phyloP scores from a whole-genome alignment of 371 early-diverging fungal species.

The Capillidium rhysosporum region DNA sequence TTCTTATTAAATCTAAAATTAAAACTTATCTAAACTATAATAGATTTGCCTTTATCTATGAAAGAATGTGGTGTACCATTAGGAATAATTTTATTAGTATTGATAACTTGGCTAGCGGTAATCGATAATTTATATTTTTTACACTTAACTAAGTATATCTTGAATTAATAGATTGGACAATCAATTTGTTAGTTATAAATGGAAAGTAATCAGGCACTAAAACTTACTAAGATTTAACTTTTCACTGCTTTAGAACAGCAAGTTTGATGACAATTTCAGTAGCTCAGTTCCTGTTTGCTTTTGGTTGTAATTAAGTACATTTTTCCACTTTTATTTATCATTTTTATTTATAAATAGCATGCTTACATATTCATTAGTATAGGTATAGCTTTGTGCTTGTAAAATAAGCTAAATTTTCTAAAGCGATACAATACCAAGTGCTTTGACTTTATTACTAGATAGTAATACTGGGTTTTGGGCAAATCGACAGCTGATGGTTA shows the following conservation, averaged over 20 bases:
- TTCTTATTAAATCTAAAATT: not conserved
- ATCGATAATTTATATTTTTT: not conserved
- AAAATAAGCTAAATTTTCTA: conserved; percentile 3
- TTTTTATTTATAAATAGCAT: conserved; percentile 19
- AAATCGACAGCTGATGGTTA: conserved; percentile 31
- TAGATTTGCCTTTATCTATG: conserved; percentile 19
- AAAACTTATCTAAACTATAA: not conserved
- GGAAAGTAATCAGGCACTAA: conserved; percentile 45
- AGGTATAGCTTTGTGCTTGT: conserved; percentile 16
- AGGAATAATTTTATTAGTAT: conserved; percentile 35
- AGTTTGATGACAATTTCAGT: conserved; percentile 48
- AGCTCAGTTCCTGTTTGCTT: conserved; percentile 63
- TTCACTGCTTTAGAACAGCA: conserved; percentile 46
- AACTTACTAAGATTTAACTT: conserved; percentile 53
- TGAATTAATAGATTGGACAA: conserved; percentile 42
- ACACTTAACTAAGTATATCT: not conserved
- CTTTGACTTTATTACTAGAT: conserved; percentile 33
- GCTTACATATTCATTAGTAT: conserved; percentile 61
- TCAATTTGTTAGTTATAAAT: conserved; percentile 39
- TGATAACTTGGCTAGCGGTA: conserved; percentile 41
- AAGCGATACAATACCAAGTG: conserved; percentile 58
- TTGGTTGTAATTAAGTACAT: conserved; percentile 34
- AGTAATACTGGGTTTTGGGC: conserved; percentile 24
- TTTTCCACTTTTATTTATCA: not conserved
- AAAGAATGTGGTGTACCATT: conserved; percentile 25